A percentile compares a stretch with the other conserved stretches of the same genome.
phyloP scores from a whole-genome alignment of 2,329 filamentous ascomycete species.

The Fusarium aywerte region DNA sequence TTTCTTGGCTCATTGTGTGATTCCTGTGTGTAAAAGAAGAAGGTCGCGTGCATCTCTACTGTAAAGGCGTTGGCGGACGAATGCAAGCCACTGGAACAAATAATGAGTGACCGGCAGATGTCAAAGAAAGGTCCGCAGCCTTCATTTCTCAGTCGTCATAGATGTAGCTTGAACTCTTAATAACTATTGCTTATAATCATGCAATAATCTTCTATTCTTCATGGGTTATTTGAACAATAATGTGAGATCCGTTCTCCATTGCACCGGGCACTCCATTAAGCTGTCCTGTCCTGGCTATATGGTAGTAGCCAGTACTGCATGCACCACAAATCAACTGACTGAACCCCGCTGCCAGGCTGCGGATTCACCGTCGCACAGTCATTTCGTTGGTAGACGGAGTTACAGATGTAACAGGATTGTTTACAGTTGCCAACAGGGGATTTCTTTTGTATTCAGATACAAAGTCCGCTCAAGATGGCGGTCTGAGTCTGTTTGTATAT shows the following conservation, averaged over 20 bases:
- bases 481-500: constrained; percentile 11
- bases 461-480: constrained; percentile 5
- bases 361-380: background rate
- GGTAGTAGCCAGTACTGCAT: too few species aligned
- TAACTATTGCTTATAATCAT: too few species aligned
- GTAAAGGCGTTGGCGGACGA: background rate
- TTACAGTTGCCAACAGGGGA: background rate
- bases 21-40: constrained; percentile 3
- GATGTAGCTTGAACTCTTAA: background rate
- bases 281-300: too few species aligned
- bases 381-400: background rate
- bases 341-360: constrained; percentile 25
- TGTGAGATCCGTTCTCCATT: background rate
- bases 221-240: background rate
- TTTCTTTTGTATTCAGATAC: background rate
- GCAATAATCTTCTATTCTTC: too few species aligned
- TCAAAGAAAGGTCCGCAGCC: background rate
- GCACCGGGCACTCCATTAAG: background rate
- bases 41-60: constrained; percentile 32
- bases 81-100: constrained; percentile 22
- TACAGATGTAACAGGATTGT: background rate
- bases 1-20: background rate
- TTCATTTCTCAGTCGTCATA: background rate
- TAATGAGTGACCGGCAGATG: background rate
- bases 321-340: constrained; percentile 34